Base-by-base conservation (phyloP, 139 green algal species). In the Trebouxia sp. region DNA sequence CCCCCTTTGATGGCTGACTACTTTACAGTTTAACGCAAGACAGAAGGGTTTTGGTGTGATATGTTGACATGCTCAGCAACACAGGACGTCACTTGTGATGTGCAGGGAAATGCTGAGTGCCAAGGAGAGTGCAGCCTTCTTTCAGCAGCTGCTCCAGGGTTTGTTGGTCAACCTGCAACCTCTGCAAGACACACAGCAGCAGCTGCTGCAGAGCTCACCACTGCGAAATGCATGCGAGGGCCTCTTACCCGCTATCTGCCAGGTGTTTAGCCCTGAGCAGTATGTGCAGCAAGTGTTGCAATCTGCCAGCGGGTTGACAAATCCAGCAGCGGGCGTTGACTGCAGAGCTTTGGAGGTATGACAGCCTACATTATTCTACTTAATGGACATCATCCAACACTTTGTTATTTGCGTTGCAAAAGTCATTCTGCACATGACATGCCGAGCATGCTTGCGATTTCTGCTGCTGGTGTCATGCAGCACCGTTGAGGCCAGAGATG, bases 131-230 rank as follows among this genome's bases (percentile, higher is more conserved):
- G 39, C 5, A 38, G 11, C 11, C 39, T 77, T 51, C n/a, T 77
- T 77, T 37, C 20, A 39, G 69, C 69, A 58, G 28, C 69, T 77
- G 39, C 69, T 77, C 39, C 69, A 55, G 20, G 42, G 69, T 12
- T 22, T 77, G 17, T 30, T 77, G 41, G 20, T 5, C 5, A 77
- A 38, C 39, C 41, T 77, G 69, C 69, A 58, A 22, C 39, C 69
- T 10, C 3, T 39, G 39, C 42, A 77, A 22, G 17, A 30, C 5
- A 5, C 11, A 41, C 32, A 41, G 26, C 10, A 72, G 32, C 5
- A 39, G 6, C 32, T 45, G 35, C 10, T 45, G 32, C 32, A 45
- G 11, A 26, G 12, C 32, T 72, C 62, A 22, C 62, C 62, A 11
- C 35, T 72, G 10, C 15, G 62, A 22, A 35, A 45, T 12, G 8